Conservation (phyloP, 495 filamentous ascomycete species). For the Geopyxis carbonaria region DNA sequence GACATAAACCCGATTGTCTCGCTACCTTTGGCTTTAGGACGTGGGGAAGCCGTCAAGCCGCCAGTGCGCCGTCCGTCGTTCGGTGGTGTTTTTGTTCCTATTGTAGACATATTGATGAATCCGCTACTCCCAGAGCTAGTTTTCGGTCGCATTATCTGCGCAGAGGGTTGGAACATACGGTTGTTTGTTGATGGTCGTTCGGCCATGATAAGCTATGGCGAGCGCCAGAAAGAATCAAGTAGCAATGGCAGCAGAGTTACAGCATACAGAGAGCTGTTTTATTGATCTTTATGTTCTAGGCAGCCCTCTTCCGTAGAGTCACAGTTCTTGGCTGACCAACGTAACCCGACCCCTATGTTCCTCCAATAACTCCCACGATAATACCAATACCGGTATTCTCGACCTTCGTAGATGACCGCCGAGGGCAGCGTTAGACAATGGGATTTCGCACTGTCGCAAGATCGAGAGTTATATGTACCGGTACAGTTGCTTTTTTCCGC, state of each 20-base stretch:
- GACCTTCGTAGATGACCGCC: too few relatives aligned
- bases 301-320: too few relatives aligned
- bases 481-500: too few relatives aligned
- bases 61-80: constrained; percentile 20
- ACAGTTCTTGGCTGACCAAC: too few relatives aligned
- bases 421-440: too few relatives aligned
- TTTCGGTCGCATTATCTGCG: constrained; percentile 15
- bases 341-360: too few relatives aligned
- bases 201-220: constrained; percentile 13
- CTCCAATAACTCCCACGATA: too few relatives aligned
- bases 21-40: constrained; percentile 23
- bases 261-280: neutral
- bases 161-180: constrained; percentile 18
- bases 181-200: constrained; percentile 24
- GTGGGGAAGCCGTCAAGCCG: constrained; percentile 18
- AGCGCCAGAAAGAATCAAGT: too few relatives aligned
- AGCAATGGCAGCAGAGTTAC: neutral
- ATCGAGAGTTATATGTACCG: too few relatives aligned
- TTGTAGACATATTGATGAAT: constrained; percentile 17
- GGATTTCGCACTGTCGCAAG: too few relatives aligned
- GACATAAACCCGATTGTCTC: constrained; percentile 1
- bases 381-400: too few relatives aligned
- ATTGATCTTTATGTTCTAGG: too few relatives aligned
- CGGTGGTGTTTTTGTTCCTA: constrained; percentile 22
- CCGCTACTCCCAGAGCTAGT: constrained; percentile 18